Conservation (phyloP, 768 basidiomycete genomes). For the Lactarius trivialis region DNA sequence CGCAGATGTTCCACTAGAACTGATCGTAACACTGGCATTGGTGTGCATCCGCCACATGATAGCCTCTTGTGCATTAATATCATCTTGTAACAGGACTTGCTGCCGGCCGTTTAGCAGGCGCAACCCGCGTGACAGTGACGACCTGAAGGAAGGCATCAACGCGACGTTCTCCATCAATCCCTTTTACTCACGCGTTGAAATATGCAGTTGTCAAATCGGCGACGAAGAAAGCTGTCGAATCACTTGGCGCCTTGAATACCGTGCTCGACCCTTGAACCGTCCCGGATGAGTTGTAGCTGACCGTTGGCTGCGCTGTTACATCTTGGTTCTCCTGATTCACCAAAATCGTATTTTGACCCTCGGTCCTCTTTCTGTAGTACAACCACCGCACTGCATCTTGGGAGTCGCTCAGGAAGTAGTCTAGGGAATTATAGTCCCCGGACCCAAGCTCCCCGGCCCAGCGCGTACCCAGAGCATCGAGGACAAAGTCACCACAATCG, state of each 20-base stretch:
- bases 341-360: slow-evolving; percentile 93
- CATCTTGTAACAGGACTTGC: slow-evolving; percentile 92
- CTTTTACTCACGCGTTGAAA: slow-evolving; percentile 51
- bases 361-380: slow-evolving; percentile 95
- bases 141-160: slow-evolving; percentile 32
- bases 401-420: slow-evolving; percentile 72
- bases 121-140: slow-evolving; percentile 77
- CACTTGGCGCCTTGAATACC: slow-evolving; percentile 50
- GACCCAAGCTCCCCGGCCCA: slow-evolving; percentile 96
- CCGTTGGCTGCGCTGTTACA: slow-evolving; percentile 56
- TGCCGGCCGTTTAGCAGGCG: slow-evolving; percentile 74
- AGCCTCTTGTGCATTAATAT: slow-evolving; percentile 53
- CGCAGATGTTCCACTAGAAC: slow-evolving; percentile 51
- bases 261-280: slow-evolving; percentile 78
- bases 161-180: not conserved
- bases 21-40: slow-evolving; percentile 73
- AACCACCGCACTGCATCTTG: slow-evolving; percentile 74
- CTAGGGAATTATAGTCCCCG: slow-evolving; percentile 67
- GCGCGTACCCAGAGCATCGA: slow-evolving; percentile 88
- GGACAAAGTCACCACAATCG: slow-evolving; percentile 90
- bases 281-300: slow-evolving; percentile 47
- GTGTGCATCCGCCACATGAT: slow-evolving; percentile 95
- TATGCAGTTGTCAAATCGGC: slow-evolving; percentile 76
- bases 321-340: slow-evolving; percentile 74
- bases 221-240: slow-evolving; percentile 78